Percentiles rank a stretch among this genome's conserved stretches.
Conservation (phyloP, 1,284 basidiomycete species). For the Pseudozyma tsukubaensis region DNA sequence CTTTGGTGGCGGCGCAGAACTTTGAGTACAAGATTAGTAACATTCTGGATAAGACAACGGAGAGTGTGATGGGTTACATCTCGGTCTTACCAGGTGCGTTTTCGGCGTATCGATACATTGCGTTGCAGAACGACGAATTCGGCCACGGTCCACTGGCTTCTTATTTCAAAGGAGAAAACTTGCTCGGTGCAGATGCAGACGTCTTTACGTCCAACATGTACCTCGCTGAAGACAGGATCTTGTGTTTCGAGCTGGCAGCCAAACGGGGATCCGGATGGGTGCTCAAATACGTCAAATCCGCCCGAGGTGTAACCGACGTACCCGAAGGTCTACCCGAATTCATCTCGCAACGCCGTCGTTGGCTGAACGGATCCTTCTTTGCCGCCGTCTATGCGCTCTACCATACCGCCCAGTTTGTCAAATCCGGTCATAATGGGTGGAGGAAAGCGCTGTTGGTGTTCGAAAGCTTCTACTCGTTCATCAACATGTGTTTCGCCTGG, state of each 20-base stretch:
- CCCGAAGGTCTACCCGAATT: conserved; percentile 94
- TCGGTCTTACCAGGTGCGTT: conserved; percentile 60
- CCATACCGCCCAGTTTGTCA: conserved; percentile 84
- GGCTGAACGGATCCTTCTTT: conserved; percentile 91
- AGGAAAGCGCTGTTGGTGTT: conserved; percentile 81
- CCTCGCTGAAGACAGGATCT: conserved; percentile 78
- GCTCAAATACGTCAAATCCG: conserved; percentile 93
- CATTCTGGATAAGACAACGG: conserved; percentile 67
- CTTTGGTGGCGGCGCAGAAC: conserved; percentile 84
- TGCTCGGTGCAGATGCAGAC: conserved; percentile 89
- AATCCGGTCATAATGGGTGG: conserved; percentile 82
- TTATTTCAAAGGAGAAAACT: conserved; percentile 95
- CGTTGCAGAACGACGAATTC: conserved; percentile 85
- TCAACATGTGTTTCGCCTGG: conserved; percentile 92
- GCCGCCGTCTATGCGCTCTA: conserved; percentile 76
- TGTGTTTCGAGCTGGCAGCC: conserved; percentile 93
- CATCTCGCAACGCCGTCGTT: conserved; percentile 89
- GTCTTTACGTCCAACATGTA: conserved; percentile 84
- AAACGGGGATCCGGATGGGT: conserved; percentile 91
- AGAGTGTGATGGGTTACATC: conserved; percentile 67
- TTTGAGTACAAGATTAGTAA: conserved; percentile 84
- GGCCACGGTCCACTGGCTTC: conserved; percentile 89
- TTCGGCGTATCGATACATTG: conserved; percentile 78
- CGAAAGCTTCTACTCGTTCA: conserved; percentile 86
- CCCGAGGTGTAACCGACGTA: conserved; percentile 93